Base-by-base conservation (phyloP, 2,329 filamentous ascomycete species). In the Fonsecaea multimorphosa region DNA sequence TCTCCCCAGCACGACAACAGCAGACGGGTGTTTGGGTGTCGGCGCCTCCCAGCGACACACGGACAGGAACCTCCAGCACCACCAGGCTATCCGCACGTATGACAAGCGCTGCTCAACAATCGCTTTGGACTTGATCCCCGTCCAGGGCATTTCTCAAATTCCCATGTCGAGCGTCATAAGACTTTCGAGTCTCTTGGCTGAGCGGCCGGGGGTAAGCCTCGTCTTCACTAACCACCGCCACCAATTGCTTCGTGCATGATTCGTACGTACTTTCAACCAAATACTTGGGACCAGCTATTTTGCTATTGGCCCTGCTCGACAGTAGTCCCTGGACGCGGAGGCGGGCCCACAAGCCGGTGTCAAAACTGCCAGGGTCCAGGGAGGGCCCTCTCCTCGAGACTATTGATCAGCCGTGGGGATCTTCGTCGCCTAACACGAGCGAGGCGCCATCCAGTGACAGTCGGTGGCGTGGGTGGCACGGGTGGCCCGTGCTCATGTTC, bases 401-500 rank as follows among this genome's bases (percentile, higher is more conserved):
- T 19, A 29, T 24, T 22, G 56, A 58, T 58, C 16, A 49, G 14
- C 38, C 27, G 38, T 31, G 40, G 31, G n/a, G 27, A 49, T 58
- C 56, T 46, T 31, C 56, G 38, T 58, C 56, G 40, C 27, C 40
- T 58, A 34, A 19, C 27, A 49, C 24, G 24, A 58, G 56, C 40
- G 56, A 58, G 27, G 56, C n/a, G 56, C n/a, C 40, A 34, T 31
- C 40, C 38, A 32, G 40, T 31, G 27, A 58, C 38, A 19, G 40
- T 3, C 29, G 29, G 29, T 31, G 29, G 29, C 29, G 8, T 9
- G 44, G 44, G 22, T 49, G 44, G 22, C 44, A 49, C 9, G 4
- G 19, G 44, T 49, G 44, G 44, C 44, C 44, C 44, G 19, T 49
- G 44, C 19, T 12, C 44, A 14, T 49, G 44, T 49, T 49, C 2